Evolutionary conservation across 768 basidiomycete species (phyloP), one percentile per base, ranked within the genome.

Genomic region (Termitomyces sp.): DNA sequence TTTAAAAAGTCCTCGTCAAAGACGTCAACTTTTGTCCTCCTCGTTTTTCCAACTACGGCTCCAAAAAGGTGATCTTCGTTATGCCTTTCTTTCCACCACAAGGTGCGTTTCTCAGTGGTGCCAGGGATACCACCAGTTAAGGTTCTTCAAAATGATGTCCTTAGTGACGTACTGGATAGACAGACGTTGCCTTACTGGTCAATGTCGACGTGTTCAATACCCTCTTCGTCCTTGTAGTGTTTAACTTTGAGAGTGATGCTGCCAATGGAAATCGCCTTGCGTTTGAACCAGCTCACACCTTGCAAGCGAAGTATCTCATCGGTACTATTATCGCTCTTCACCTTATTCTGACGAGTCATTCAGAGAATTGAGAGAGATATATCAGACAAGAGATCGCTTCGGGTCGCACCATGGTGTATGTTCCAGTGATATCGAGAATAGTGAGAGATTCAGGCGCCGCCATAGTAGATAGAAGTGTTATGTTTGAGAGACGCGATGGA

Each of bases 221-320:
- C 82, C 1, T 70, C 73, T 14, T 81, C 84, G 51, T 87, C 83
- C 64, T 80, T 86, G 75, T 80, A 84, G 68, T 92, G 90, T 60
- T 83, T 88, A 67, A 91, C 70, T 48, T 57, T 57, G 43, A 92
- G 81, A 29, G 85, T 88, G 50, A 92, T 66, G 17, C 82, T 84
- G 37, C 81, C 86, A 32, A 77, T 37, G 29, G 69, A 59, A 67
- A 93, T 91, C 31, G 81, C 81, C 60, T 80, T 85, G 65, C 91
- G 84, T 65, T 77, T 88, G 50, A 86, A 61, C 91, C 91, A 93
- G 38, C 86, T 71, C 37, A 93, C 79, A 54, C 91, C 91, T 70
- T 92, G 91, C 3, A 88, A 76, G 37, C 72, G 69, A 46, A 93
- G 83, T 63, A 93, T 86, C 32, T 78, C 77, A 56, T 91, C 89